These are phyloP conservation scores for Suillus lakei DNA, from an alignment of 768 basidiomycete genomes.

Conservation along the genomic window DNA sequence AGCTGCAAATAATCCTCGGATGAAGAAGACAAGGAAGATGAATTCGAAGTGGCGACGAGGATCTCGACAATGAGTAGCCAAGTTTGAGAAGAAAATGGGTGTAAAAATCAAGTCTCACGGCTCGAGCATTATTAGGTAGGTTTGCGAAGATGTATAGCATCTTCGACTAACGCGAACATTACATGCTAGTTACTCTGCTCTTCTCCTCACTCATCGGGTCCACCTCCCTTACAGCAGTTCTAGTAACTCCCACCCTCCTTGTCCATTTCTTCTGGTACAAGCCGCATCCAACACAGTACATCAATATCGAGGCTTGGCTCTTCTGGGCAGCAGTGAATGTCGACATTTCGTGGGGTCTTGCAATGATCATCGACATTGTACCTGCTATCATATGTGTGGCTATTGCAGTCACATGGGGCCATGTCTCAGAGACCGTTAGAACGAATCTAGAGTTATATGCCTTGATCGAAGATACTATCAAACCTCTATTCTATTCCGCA, in stretches of 20 bases:
- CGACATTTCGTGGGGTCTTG: slow-evolving; percentile 79
- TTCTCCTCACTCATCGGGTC: slow-evolving; percentile 80
- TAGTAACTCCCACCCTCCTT: slow-evolving; percentile 65
- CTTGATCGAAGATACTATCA: slow-evolving; percentile 69
- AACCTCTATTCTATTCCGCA: slow-evolving; percentile 75
- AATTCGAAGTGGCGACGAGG: slow-evolving; percentile 81
- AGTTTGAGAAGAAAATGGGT: slow-evolving; percentile 67
- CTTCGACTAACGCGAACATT: slow-evolving; percentile 6
- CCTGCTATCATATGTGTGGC: slow-evolving; percentile 57
- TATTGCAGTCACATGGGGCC: slow-evolving; percentile 72
- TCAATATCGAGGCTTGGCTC: slow-evolving; percentile 77
- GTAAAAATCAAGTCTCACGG: slow-evolving; percentile 43
- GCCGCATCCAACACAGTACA: slow-evolving; percentile 56
- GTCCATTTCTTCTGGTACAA: slow-evolving; percentile 76
- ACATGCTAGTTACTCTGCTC: slow-evolving; percentile 62
- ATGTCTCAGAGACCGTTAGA: slow-evolving; percentile 73
- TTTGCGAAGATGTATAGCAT: slow-evolving; percentile 1
- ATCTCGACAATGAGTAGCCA: slow-evolving; percentile 73
- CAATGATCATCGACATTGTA: slow-evolving; percentile 69
- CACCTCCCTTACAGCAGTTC: slow-evolving; percentile 60
- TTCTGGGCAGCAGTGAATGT: slow-evolving; percentile 84
- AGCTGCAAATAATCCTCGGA: slow-evolving; percentile 47
- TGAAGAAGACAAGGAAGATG: slow-evolving; percentile 55
- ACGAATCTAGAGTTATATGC: slow-evolving; percentile 69
- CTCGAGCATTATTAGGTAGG: slow-evolving; percentile 62